Base-by-base conservation (phyloP, 1,284 basidiomycete species). In the Bondarzewia mesenterica region DNA sequence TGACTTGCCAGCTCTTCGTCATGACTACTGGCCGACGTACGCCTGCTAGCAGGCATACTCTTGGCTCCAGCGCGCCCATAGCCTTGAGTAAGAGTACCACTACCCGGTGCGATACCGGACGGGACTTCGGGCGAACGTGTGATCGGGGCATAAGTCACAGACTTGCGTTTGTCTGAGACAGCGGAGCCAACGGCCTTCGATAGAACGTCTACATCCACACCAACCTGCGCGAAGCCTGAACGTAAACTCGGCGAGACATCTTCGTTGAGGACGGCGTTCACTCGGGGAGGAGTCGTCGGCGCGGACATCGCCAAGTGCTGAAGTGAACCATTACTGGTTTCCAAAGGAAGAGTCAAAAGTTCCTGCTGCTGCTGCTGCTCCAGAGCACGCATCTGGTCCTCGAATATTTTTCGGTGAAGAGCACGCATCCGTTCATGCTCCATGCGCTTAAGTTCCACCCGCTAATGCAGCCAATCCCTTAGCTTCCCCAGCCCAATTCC, bases 341-440 rank as follows among this genome's bases (percentile, higher is more conserved):
- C 85, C 57, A 77, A 74, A 18, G 86, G 85, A 55, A 89, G 75
- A 54, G 60, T 78, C 12, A 29, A 14, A 56, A 92, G 79, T 63
- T 86, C 89, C 62, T 91, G 85, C 16, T 85, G 83, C 67, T 96
- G 93, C 64, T 93, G 86, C 57, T 90, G 88, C 67, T 96, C 93
- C 52, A 96, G 77, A 55, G 78, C 83, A 48, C 85, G 82, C 87
- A 95, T 94, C 68, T 95, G 90, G 58, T 93, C 89, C 66, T 94
- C 93, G 63, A 96, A 95, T 58, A 89, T 70, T 66, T 85, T 88
- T 61, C 91, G 83, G 65, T 95, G 93, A 49, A 89, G 67, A 41
- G 71, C 70, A 56, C 92, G 88, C 68, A 92, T 89, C 49, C 86
- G 78, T 66, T 94, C 90, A 63, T 95, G 90, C 65, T 94, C 90